phyloP scores from a whole-genome alignment of 805 yeast genomes.

The Schwanniomyces pseudopolymorphus region DNA sequence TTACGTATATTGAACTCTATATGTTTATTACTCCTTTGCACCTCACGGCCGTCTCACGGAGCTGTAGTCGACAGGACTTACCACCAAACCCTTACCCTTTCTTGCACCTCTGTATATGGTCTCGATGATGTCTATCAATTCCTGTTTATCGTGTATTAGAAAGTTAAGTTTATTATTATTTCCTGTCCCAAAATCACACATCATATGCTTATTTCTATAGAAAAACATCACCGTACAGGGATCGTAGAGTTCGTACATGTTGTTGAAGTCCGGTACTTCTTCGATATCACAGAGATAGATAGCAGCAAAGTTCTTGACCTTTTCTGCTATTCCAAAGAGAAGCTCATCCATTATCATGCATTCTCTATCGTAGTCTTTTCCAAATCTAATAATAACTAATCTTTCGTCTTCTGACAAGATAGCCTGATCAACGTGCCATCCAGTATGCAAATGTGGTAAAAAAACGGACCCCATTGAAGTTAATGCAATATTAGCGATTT shows the following conservation, averaged over 20 bases:
- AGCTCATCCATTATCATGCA: slow-evolving; percentile 92
- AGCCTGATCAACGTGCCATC: slow-evolving; percentile 99
- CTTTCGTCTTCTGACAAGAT: slow-evolving; percentile 88
- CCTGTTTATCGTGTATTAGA: slow-evolving; percentile 72
- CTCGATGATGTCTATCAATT: slow-evolving; percentile 86
- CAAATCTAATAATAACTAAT: slow-evolving; percentile 85
- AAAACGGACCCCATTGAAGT: slow-evolving; percentile 74
- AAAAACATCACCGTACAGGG: slow-evolving; percentile 94
- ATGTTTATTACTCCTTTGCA: not conserved
- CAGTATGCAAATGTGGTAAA: slow-evolving; percentile 75
- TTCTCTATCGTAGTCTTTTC: slow-evolving; percentile 69
- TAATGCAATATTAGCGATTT: not conserved
- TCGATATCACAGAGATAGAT: slow-evolving; percentile 86
- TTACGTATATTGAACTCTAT: slow-evolving; percentile 2
- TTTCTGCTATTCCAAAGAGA: slow-evolving; percentile 74
- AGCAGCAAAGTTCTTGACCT: slow-evolving; percentile 83
- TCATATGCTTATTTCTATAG: slow-evolving; percentile 89
- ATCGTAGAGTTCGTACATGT: slow-evolving; percentile 87
- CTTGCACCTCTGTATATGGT: slow-evolving; percentile 87
- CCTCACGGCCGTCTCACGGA: slow-evolving; percentile 15
- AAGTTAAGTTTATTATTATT: slow-evolving; percentile 93
- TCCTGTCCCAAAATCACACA: slow-evolving; percentile 99
- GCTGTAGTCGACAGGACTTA: slow-evolving; percentile 74
- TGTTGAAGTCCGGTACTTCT: slow-evolving; percentile 84
- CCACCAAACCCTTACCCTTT: slow-evolving; percentile 89